Conservation (phyloP, 148 eudicot species). For the Oxyria digyna region DNA sequence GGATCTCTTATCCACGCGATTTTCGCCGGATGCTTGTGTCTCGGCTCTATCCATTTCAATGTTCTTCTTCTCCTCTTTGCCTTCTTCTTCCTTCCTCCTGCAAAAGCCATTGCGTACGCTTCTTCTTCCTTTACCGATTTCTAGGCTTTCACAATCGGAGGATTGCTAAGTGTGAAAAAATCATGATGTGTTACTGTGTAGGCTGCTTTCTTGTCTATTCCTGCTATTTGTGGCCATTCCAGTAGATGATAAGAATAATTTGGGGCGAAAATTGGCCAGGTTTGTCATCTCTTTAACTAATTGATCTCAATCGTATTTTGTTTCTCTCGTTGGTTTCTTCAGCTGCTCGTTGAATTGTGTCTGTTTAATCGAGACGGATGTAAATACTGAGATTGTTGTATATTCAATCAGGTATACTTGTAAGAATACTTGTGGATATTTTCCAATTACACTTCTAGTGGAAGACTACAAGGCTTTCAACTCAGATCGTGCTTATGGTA, state of each 20-base stretch:
- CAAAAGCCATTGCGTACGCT: conserved; percentile 40
- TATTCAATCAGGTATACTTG: background rate
- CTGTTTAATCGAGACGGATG: background rate
- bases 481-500: conserved; percentile 2
- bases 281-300: conserved; percentile 5
- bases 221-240: conserved; percentile 57
- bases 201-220: conserved; percentile 46
- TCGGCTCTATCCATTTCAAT: conserved; percentile 55
- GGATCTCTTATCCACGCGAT: conserved; percentile 27
- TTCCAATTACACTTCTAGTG: background rate
- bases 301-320: background rate
- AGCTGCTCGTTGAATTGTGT: background rate
- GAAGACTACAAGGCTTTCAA: background rate
- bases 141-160: background rate
- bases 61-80: conserved; percentile 31
- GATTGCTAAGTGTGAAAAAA: background rate
- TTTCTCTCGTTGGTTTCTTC: background rate
- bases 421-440: background rate
- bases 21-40: conserved; percentile 48
- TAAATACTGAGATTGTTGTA: background rate
- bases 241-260: conserved; percentile 52
- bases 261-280: conserved; percentile 67
- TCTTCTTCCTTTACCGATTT: background rate
- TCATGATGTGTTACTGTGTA: conserved; percentile 10
- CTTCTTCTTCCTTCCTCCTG: conserved; percentile 49